Evolutionary conservation across 257 asterid genomes (phyloP), one percentile per base, ranked within the genome.

Genomic region (Linaria vulgaris): DNA sequence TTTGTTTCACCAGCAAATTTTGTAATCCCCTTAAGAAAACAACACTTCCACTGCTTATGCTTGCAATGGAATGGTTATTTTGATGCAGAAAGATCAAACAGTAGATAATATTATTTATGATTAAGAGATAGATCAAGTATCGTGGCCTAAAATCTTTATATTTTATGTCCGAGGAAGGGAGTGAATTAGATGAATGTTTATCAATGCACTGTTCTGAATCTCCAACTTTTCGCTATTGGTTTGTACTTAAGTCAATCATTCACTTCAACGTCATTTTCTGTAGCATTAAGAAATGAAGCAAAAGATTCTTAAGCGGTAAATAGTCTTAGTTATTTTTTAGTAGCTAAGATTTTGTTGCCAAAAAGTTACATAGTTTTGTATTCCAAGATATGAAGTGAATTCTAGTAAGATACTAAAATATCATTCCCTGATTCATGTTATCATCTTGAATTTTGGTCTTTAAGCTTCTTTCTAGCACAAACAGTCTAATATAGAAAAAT

Each of bases 61-160:
- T 64, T 48, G 59, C 46, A 68, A 22, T 43, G 47, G 41, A 37
- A 44, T 30, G 47, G 46, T 16, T 41, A 41, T 72, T 31, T 43
- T 50, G 48, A 7, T 45, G 59, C 47, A 15, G 3, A 38, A 56
- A 20, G 43, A 10, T 50, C 9, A 44, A 10, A 24, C 7, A 12
- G 12, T 9, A 34, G 20, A 61, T 6, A 0, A 38, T 49, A 13
- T 11, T 23, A 24, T 3, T 30, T n/a, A 44, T 50, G 17, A 34
- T 27, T 27, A 27, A 3, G 41, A 12, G 51, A 49, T 44, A 4
- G 27, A 25, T 60, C 31, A 9, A 49, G 16, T 19, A 31, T 38
- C 59, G 37, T 45, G 25, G 14, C 6, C 12, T 48, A 58, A 15
- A 5, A 9, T 30, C 19, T 30, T 12, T 56, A 38, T 50, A 21